Base-by-base conservation (phyloP, 495 filamentous ascomycete genomes). In the Gamarada debralockiae region DNA sequence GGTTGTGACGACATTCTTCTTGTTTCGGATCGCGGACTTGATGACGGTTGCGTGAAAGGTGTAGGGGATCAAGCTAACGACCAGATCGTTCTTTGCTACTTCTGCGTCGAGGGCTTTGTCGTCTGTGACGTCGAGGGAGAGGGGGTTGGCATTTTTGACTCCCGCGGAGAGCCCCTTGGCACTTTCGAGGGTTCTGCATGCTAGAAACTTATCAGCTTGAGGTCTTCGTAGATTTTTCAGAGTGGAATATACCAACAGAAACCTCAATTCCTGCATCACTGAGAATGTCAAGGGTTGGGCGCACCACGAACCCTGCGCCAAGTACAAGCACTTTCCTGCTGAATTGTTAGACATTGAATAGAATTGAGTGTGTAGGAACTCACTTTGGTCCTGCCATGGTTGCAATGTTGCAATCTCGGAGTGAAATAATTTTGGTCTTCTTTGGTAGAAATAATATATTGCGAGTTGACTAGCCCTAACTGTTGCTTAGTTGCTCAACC, bases 1-100 rank as follows among this genome's bases (percentile, higher is more conserved):
- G n/a, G 93, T 97, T 36, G 93, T 97, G 46, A 97, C 93, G 47
- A 97, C 92, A 75, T 97, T 73, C 73, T 87, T 95, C 85, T 96
- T 97, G 53, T 84, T 78, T 54, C 85, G 80, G 68, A 97, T 97
- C 25, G 91, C 93, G n/a, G 84, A 81, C 75, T 95, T 92, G 78
- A 97, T 95, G 53, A 97, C 91, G 34, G 73, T 73, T 41, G 86
- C 86, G 69, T 98, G 93, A 79, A 82, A 91, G 56, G 85, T 96
- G 70, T 97, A 98, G 12, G 93, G 92, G 55, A 97, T 96, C 65
- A 97, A 71, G 58, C 74, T 81, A 66, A 95, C 85, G 50, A 84
- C 85, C 9, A 98, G 69, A 65, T 91, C 89, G 64, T 85, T 77
- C 74, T 92, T 81, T 57, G 74, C 81, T 43, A 95, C 76, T 62